Conservation (phyloP, 177 flowering plant species). For the Vitis hybrid region DNA sequence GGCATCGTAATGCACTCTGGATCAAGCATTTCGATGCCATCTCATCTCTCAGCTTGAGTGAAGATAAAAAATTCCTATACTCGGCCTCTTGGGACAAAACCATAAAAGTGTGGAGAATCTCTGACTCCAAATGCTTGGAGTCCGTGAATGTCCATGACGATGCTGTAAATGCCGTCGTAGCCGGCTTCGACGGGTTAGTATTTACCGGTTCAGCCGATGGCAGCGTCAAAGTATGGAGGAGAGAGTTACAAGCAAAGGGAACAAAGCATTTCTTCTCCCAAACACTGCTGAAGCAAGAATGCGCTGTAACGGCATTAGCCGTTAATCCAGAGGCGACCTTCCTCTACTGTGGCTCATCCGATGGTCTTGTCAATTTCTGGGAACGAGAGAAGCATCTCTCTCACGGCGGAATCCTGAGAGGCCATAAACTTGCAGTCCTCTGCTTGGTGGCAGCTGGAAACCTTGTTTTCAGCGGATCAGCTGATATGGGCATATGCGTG, state of each 20-base stretch:
- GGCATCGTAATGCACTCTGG: slow-evolving; percentile 32
- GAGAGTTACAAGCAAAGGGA: slow-evolving; percentile 50
- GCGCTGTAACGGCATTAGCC: slow-evolving; percentile 55
- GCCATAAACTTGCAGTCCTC: slow-evolving; percentile 50
- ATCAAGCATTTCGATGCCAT: slow-evolving; percentile 53
- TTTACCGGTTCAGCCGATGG: slow-evolving; percentile 68
- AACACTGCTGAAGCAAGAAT: slow-evolving; percentile 47
- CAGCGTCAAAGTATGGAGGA: slow-evolving; percentile 51
- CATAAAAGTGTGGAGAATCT: slow-evolving; percentile 51
- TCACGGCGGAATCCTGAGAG: slow-evolving; percentile 40
- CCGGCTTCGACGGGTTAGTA: slow-evolving; percentile 45
- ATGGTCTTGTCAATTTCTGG: slow-evolving; percentile 60
- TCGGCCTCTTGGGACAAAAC: slow-evolving; percentile 64
- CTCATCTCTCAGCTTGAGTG: slow-evolving; percentile 44
- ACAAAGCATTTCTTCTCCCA: slow-evolving; percentile 56
- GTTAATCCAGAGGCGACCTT: slow-evolving; percentile 28
- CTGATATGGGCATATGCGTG: slow-evolving; percentile 49
- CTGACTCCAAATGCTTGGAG: slow-evolving; percentile 45
- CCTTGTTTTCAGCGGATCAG: slow-evolving; percentile 54
- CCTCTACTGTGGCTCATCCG: slow-evolving; percentile 50
- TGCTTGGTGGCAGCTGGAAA: slow-evolving; percentile 45
- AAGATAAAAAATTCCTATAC: slow-evolving; percentile 40
- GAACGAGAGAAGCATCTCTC: slow-evolving; percentile 27
- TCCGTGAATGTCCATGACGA: slow-evolving; percentile 55
- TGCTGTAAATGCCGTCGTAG: slow-evolving; percentile 44